Percentiles rank a stretch among this genome's conserved stretches.
Conservation (phyloP, 75 land plant genomes). For the Pinus tabuliformis region DNA sequence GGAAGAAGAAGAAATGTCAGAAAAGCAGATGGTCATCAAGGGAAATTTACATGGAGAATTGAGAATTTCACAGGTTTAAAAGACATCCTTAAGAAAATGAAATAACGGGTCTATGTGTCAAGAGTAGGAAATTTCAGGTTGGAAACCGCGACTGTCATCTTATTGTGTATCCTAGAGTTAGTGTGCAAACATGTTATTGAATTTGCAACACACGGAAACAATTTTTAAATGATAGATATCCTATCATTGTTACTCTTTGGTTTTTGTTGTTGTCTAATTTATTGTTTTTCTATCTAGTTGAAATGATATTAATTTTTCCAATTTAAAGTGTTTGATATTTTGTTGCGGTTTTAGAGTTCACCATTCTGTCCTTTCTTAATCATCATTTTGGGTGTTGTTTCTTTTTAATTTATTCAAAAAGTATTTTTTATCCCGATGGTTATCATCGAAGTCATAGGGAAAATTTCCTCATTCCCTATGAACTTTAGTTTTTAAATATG, state of each 20-base stretch:
- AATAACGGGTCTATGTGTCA: constrained; percentile 49
- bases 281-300: background rate
- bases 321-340: background rate
- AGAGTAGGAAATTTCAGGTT: constrained; percentile 53
- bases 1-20: constrained; percentile 21
- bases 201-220: background rate
- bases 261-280: background rate
- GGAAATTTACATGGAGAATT: constrained; percentile 45
- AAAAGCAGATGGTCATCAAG: constrained; percentile 42
- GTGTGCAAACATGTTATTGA: background rate
- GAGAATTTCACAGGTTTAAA: constrained; percentile 50
- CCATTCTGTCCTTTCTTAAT: background rate
- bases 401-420: background rate
- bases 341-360: background rate
- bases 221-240: too few species aligned
- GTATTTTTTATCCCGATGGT: background rate
- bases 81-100: constrained; percentile 48
- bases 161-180: constrained; percentile 55
- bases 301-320: background rate
- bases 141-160: constrained; percentile 46
- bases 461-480: too few species aligned
- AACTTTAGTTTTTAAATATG: too few species aligned
- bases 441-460: background rate
- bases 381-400: background rate
- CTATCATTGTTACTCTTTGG: background rate